Percentiles rank a stretch among this genome's conserved stretches.
These are phyloP conservation scores for Cucumis sativus DNA, from an alignment of 306 rosid species.

Conservation along the genomic window Cucumber_9930_V3 NC_026656.2:23287501-23288000, in stretches of 20 bases:
- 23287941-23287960: conserved; percentile 1
- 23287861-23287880: not conserved
- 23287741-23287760: conserved; percentile 8
- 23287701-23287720: conserved; percentile 92
- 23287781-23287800: not conserved
- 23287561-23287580: not conserved
- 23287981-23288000: not conserved
- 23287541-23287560: not conserved
- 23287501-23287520: conserved; percentile 99
- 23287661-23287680: conserved; percentile 95
- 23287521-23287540: conserved; percentile 15
- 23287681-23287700: conserved; percentile 93
- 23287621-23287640: conserved; percentile 3
- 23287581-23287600: not conserved
- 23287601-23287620: not conserved
- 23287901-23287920: not conserved
- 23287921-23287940: not conserved
- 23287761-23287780: not conserved
- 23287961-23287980: not conserved
- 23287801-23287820: not conserved
- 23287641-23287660: conserved; percentile 33
- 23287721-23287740: conserved; percentile 85
- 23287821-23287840: not conserved
- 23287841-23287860: not conserved
- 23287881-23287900: not conserved